Evolutionary conservation across 2,329 filamentous ascomycete genomes (phyloP), one percentile per base, ranked within the genome.

Genomic region (Byssochlamys sp.): DNA sequence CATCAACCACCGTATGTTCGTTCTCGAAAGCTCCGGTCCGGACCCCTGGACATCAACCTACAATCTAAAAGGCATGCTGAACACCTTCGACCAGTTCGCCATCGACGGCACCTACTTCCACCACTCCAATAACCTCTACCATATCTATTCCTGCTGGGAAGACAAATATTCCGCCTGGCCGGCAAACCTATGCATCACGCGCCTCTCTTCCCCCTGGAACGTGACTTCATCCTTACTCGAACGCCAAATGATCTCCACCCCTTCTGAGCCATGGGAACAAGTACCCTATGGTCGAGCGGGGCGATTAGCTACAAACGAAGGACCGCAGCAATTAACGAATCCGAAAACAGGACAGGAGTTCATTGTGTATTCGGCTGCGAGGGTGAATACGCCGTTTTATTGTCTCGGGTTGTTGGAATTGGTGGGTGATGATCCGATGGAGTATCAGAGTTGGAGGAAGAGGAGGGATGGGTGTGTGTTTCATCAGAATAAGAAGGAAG

Each of bases 91-190:
- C 60, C 78, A 81, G 59, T 81, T 81, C 61, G 77, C 78, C 25
- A 81, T 81, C 58, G 78, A 81, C 57, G 79, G 78, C 0, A 81
- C 78, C 0, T 81, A 81, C 65, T 80, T 80, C 63, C 69, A 73
- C 57, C 74, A 80, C 63, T 62, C 61, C 1, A 67, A 69, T 4
- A 69, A 70, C 0, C 65, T 75, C 1, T 75, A 75, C 60, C 73
- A 76, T 58, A 66, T 76, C 61, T 76, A 76, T 60, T 70, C 66
- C 24, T 76, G 73, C 63, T 75, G 73, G 65, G 59, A 66, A 29
- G 52, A 55, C 10, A 33, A 52, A 4, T 79, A 78, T 62, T 73
- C 74, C 39, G 75, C 70, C 53, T 81, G 78, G 78, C 79, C 79
- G 10, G 74, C 78, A 3, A 81, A 80, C 58, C 72, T 81, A 4